Conservation (phyloP, 805 yeast genomes). For the Myxozyma melibiosi region DNA sequence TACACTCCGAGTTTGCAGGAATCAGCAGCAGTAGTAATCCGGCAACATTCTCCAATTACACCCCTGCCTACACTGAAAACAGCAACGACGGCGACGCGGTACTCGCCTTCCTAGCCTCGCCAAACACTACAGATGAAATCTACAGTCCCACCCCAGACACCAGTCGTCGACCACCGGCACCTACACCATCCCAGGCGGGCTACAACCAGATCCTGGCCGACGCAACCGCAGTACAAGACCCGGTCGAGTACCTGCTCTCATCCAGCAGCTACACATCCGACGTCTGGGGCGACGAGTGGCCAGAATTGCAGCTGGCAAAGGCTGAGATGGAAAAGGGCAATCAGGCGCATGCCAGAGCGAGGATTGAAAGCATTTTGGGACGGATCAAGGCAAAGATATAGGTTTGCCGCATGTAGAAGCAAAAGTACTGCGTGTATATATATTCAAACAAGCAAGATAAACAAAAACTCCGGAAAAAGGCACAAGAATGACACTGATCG, state of each 20-base stretch:
- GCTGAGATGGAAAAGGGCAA: slow-evolving; percentile 18
- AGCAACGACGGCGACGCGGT: slow-evolving; percentile 28
- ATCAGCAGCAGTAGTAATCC: too few relatives aligned
- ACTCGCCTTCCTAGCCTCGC: slow-evolving; percentile 18
- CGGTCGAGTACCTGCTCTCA: slow-evolving; percentile 28
- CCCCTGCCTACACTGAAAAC: neutral
- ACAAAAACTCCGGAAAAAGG: neutral
- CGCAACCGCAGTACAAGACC: slow-evolving; percentile 19
- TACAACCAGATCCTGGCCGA: slow-evolving; percentile 18
- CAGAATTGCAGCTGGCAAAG: slow-evolving; percentile 19
- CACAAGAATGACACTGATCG: neutral
- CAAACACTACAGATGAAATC: slow-evolving; percentile 14
- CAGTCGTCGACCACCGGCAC: slow-evolving; percentile 4
- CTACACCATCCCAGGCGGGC: slow-evolving; percentile 16
- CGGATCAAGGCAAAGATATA: slow-evolving; percentile 20
- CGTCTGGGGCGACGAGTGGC: slow-evolving; percentile 33
- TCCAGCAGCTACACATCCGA: slow-evolving; percentile 28
- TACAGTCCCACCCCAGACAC: slow-evolving; percentile 15
- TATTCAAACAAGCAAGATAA: neutral
- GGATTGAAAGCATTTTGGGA: slow-evolving; percentile 12
- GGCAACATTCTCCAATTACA: neutral
- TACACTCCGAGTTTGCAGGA: neutral
- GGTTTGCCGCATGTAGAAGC: too few relatives aligned
- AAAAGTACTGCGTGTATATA: too few relatives aligned
- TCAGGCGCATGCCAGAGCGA: slow-evolving; percentile 12